A percentile compares a stretch with the other conserved stretches of the same genome.
Conservation (phyloP, 768 basidiomycete species). For the Suillus luteus region DNA sequence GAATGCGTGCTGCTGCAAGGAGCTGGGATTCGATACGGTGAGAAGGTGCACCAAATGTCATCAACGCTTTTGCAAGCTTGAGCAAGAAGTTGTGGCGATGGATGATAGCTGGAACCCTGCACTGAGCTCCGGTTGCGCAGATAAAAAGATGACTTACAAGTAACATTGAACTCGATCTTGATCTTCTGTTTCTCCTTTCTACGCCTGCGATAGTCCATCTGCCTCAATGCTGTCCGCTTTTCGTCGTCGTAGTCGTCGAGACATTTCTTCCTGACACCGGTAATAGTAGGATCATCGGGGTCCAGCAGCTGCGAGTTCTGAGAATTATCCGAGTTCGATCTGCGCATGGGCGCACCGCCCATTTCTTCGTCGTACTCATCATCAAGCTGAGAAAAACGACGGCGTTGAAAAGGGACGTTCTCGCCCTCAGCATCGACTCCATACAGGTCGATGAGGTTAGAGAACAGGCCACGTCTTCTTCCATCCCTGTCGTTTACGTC, state of each 20-base stretch:
- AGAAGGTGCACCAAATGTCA: conserved; percentile 91
- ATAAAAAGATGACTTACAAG: conserved; percentile 47
- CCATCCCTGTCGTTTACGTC: conserved; percentile 27
- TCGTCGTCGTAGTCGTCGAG: conserved; percentile 63
- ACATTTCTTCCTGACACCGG: conserved; percentile 51
- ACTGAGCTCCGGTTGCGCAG: conserved; percentile 7
- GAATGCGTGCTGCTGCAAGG: conserved; percentile 81
- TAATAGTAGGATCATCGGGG: conserved; percentile 72
- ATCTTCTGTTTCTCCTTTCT: conserved; percentile 65
- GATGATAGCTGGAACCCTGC: conserved; percentile 57
- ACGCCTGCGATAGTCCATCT: conserved; percentile 68
- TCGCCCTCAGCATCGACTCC: conserved; percentile 18
- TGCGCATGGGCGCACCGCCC: conserved; percentile 21
- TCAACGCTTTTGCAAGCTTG: conserved; percentile 81
- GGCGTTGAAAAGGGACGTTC: conserved; percentile 10
- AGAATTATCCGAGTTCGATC: conserved; percentile 49
- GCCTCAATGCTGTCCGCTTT: conserved; percentile 58
- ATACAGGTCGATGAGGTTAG: conserved; percentile 36
- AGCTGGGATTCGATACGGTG: conserved; percentile 95
- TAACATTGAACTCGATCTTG: conserved; percentile 74
- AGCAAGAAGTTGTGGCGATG: conserved; percentile 85
- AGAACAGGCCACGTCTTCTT: conserved; percentile 28
- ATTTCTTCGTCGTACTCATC: conserved; percentile 17
- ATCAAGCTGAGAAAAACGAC: conserved; percentile 6
- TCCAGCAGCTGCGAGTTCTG: conserved; percentile 58